Conservation (phyloP, 108 stramenopile species). For the Pelagomonas calceolata region DNA sequence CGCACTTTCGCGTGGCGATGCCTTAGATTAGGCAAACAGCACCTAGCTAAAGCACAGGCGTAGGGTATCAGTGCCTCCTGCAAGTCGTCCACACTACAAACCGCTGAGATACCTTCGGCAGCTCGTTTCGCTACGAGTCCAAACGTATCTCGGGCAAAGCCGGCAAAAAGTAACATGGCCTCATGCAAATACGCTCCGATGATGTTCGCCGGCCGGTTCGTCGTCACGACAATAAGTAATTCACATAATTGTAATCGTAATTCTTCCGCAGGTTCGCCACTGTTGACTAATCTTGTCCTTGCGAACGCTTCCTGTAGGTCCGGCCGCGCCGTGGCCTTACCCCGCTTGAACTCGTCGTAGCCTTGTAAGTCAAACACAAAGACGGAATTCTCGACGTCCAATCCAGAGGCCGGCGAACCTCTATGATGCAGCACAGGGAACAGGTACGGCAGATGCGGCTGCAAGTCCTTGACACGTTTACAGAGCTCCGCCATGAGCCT, state of each 20-base stretch:
- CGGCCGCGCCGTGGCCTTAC: constrained; percentile 41
- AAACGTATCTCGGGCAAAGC: constrained; percentile 41
- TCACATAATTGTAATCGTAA: constrained; percentile 34
- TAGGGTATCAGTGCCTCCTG: constrained; percentile 37
- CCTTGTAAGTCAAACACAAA: constrained; percentile 40
- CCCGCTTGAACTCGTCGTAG: constrained; percentile 47
- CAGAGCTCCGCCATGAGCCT: not conserved
- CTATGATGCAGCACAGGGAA: constrained; percentile 41
- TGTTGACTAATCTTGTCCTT: constrained; percentile 7
- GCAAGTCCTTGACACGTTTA: constrained; percentile 18
- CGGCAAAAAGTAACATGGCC: constrained; percentile 35
- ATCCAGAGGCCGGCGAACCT: constrained; percentile 20
- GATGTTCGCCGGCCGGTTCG: constrained; percentile 2
- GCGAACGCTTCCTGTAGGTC: constrained; percentile 28
- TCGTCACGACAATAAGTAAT: constrained; percentile 22
- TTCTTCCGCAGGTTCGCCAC: constrained; percentile 47
- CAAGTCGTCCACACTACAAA: constrained; percentile 32
- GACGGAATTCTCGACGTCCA: constrained; percentile 46
- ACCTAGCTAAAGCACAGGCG: constrained; percentile 40
- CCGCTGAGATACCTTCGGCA: constrained; percentile 18
- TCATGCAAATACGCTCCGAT: constrained; percentile 49
- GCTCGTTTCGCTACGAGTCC: constrained; percentile 32
- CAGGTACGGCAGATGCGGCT: constrained; percentile 37
- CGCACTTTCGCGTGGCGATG: constrained; percentile 43
- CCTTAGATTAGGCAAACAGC: constrained; percentile 30